Evolutionary conservation across 495 filamentous ascomycete genomes (phyloP).

Genomic region (Oleoguttula mirabilis): DNA sequence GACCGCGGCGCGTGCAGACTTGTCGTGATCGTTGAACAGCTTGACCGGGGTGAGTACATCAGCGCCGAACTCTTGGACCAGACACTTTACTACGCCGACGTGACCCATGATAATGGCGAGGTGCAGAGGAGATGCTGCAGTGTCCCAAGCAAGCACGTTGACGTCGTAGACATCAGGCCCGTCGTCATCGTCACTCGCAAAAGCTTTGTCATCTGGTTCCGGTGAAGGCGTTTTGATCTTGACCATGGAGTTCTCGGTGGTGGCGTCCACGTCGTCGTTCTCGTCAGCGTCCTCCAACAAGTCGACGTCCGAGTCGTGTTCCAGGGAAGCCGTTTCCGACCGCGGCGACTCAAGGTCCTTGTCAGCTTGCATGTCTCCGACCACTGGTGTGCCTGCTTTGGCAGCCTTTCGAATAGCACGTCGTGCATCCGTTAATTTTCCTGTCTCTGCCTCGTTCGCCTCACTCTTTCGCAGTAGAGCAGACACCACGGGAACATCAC

Average conservation of each 20-base stretch:
- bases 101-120: slow-evolving; percentile 64
- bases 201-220: slow-evolving; percentile 24
- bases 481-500: slow-evolving; percentile 53
- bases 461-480: slow-evolving; percentile 57
- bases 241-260: slow-evolving; percentile 54
- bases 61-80: slow-evolving; percentile 62
- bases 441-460: slow-evolving; percentile 55
- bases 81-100: slow-evolving; percentile 48
- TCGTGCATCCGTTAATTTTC: slow-evolving; percentile 27
- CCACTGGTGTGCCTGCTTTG: slow-evolving; percentile 24
- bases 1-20: slow-evolving; percentile 42
- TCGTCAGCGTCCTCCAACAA: slow-evolving; percentile 29
- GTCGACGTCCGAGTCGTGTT: slow-evolving; percentile 35
- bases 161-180: slow-evolving; percentile 71
- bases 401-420: slow-evolving; percentile 18
- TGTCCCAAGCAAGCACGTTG: slow-evolving; percentile 66
- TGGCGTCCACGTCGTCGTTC: slow-evolving; percentile 29
- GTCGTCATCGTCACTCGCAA: slow-evolving; percentile 43
- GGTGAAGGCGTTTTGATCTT: slow-evolving; percentile 41
- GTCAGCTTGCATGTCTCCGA: not conserved
- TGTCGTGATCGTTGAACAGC: slow-evolving; percentile 35
- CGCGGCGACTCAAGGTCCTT: too few relatives aligned
- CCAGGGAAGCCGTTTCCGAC: too few relatives aligned
- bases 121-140: slow-evolving; percentile 55
- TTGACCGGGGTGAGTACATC: slow-evolving; percentile 63